Evolutionary conservation across 257 asterid species (phyloP), one percentile per base, ranked within the genome.

Genomic region (Penstemon davidsonii): DNA sequence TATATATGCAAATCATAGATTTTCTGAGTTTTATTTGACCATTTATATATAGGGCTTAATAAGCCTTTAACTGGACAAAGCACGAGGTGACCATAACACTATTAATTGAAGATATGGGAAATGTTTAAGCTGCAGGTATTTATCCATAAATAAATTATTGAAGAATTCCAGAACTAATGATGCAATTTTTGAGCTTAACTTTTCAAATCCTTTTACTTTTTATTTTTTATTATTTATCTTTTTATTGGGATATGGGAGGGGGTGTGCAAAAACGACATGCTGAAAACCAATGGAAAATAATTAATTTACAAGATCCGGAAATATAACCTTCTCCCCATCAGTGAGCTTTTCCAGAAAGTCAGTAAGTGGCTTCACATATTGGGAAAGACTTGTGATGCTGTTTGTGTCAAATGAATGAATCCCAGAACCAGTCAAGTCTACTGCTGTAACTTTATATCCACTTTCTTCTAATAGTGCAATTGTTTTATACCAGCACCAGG

Each of bases 401-500:
- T 94, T 91, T 70, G 98, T 78, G 80, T 94, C 95, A 39, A 82
- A 88, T 8, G 99, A 88, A 86, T 94, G 87, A 67, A 94, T 80
- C 54, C 99, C 99, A 52, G 99, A 86, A 73, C 98, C 99, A 67
- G 96, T 87, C 83, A 94, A 81, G 80, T 94, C 98, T 56, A 94
- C 75, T 2, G 99, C 99, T 60, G 99, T 91, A 70, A 91, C 99
- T 81, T 85, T 94, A 79, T 76, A 91, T 65, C 99, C 98, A 73
- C 55, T 73, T 75, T 91, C 96, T 82, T 94, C 96, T 39, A 94
- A 73, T 41, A 91, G 87, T 46, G 99, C 96, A 66, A 94, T 94
- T 75, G 90, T 91, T 78, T 94, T 94, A 78, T 94, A 94, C 99
- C 99, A 94, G 82, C 99, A 94, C 99, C 99, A 94, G 55, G 99